A percentile compares a stretch with the other conserved stretches of the same genome.
phyloP scores from a whole-genome alignment of 495 filamentous ascomycete species.

The Aspergillus coremiiformis region DNA sequence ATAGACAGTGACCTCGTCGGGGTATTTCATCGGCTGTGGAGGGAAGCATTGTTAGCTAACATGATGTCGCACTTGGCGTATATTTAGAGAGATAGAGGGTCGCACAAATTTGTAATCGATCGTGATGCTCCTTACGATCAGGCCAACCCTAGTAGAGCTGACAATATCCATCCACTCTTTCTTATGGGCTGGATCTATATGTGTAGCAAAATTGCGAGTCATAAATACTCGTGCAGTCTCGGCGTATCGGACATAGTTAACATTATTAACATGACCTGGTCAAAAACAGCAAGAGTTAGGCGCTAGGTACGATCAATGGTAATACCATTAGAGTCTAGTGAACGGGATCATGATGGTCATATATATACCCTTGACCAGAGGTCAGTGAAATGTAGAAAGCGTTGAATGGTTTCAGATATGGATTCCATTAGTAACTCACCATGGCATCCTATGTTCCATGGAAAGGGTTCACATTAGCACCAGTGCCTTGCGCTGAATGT shows the following conservation, averaged over 20 bases:
- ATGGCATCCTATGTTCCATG: constrained; percentile 44
- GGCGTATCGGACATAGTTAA: constrained; percentile 75
- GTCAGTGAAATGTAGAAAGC: constrained; percentile 5
- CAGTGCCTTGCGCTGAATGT: background rate
- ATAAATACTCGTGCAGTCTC: constrained; percentile 81
- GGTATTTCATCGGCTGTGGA: constrained; percentile 74
- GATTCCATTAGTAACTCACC: constrained; percentile 34
- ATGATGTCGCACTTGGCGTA: background rate
- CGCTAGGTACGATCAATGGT: background rate
- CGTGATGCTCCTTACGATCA: constrained; percentile 76
- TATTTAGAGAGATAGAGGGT: constrained; percentile 8
- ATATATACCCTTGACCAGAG: constrained; percentile 20
- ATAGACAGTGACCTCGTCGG: constrained; percentile 80
- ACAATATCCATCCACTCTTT: constrained; percentile 65
- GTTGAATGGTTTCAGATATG: background rate
- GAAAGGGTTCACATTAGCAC: constrained; percentile 10
- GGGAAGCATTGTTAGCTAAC: constrained; percentile 2
- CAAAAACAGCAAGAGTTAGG: background rate
- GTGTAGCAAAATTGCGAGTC: constrained; percentile 64
- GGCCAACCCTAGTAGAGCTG: constrained; percentile 55
- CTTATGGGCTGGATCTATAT: constrained; percentile 59
- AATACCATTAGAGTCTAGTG: background rate
- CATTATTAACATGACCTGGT: constrained; percentile 81
- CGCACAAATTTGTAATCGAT: constrained; percentile 88
- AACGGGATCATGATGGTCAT: background rate